Conservation (phyloP, 164 flowering plant species). For the Brasenia schreberi region DNA sequence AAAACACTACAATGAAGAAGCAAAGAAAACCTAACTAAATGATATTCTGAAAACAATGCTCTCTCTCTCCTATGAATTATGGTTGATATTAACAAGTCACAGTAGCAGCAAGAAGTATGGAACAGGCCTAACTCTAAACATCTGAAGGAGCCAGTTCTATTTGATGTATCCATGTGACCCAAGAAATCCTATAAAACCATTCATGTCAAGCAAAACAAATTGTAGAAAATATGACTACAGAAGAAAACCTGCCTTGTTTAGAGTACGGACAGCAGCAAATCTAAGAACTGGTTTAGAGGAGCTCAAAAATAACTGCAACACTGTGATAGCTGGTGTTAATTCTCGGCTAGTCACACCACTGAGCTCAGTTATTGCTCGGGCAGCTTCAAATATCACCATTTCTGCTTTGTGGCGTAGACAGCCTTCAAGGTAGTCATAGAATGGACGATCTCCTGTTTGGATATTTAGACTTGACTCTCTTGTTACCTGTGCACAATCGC, state of each 20-base stretch:
- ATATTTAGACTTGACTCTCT: slow-evolving; percentile 45
- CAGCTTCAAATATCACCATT: slow-evolving; percentile 98
- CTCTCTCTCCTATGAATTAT: no score
- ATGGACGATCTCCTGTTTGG: slow-evolving; percentile 87
- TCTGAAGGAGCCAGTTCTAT: no score
- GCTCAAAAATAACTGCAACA: slow-evolving; percentile 83
- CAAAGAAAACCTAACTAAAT: no score
- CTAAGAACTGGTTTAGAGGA: slow-evolving; percentile 94
- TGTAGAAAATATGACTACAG: no score
- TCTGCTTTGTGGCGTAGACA: slow-evolving; percentile 97
- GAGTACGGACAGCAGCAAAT: slow-evolving; percentile 95
- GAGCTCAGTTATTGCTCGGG: slow-evolving; percentile 88
- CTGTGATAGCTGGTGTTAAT: slow-evolving; percentile 94
- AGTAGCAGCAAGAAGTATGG: no score
- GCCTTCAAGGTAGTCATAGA: slow-evolving; percentile 86
- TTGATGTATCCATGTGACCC: no score
- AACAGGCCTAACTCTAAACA: no score
- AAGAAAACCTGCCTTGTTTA: slow-evolving; percentile 55
- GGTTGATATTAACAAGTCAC: no score
- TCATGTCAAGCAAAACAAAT: no score
- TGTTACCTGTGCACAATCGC: slow-evolving; percentile 40
- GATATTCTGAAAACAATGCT: no score
- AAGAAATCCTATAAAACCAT: no score
- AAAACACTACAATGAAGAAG: no score
- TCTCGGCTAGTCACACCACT: slow-evolving; percentile 77